phyloP scores from a whole-genome alignment of 1,284 basidiomycete species.

The Fomitopsis palustris region DNA sequence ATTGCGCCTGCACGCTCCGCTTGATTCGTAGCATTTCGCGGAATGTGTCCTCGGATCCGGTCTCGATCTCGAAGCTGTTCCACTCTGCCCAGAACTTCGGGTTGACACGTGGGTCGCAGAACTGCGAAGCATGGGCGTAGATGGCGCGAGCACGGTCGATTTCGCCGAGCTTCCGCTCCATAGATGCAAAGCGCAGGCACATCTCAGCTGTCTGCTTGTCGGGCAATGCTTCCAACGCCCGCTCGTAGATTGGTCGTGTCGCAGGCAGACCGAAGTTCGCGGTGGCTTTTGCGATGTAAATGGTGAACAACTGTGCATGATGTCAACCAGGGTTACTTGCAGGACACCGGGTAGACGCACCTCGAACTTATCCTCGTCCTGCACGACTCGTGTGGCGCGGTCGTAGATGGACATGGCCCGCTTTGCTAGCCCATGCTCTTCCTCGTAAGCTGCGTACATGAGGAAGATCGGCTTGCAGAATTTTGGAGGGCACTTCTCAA shows the following conservation, averaged over 20 bases:
- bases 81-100: constrained; percentile 95
- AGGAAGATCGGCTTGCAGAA: constrained; percentile 94
- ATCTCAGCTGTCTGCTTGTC: constrained; percentile 96
- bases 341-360: constrained; percentile 38
- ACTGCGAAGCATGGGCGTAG: constrained; percentile 96
- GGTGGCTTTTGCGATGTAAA: constrained; percentile 97
- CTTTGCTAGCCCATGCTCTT: constrained; percentile 93
- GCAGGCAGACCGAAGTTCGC: constrained; percentile 95
- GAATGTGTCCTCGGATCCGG: constrained; percentile 98
- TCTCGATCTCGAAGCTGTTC: constrained; percentile 97
- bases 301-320: constrained; percentile 83
- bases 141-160: constrained; percentile 96
- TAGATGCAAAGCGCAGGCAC: constrained; percentile 92
- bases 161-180: constrained; percentile 98
- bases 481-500: constrained; percentile 94
- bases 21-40: constrained; percentile 98
- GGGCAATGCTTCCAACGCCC: constrained; percentile 91
- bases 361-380: constrained; percentile 92
- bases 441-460: constrained; percentile 94
- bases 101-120: constrained; percentile 92
- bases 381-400: constrained; percentile 84
- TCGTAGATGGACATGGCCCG: constrained; percentile 96
- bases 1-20: constrained; percentile 96
- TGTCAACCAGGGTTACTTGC: constrained; percentile 6
- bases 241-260: constrained; percentile 95